Base-by-base conservation (phyloP, 2,329 filamentous ascomycete genomes). In the Cryphonectria japonica region DNA sequence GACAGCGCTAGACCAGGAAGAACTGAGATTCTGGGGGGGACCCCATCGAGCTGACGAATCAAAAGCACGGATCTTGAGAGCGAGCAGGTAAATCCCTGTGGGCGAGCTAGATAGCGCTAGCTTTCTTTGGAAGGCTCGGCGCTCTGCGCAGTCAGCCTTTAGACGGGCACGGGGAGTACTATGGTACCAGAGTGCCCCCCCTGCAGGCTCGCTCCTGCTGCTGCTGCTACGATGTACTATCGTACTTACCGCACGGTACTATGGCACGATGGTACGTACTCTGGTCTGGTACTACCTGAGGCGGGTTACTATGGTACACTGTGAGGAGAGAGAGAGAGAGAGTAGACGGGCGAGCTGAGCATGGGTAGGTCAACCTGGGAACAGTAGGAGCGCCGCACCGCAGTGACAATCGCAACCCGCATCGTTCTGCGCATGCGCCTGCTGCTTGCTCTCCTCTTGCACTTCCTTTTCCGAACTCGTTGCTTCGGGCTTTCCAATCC, bases 371-470 rank as follows among this genome's bases (percentile, higher is more conserved):
- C 41, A 67, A 50, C 66, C 66, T 46, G 66, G 66, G 66, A 37
- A 60, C 19, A 59, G 32, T 22, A 68, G 34, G 19, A 68, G 39
- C 64, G 60, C 57, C 70, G 65, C 67, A 69, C 69, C 60, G 65
- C 71, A 73, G 69, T 62, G 52, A 73, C 69, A 71, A 71, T 71
- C 69, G 64, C 72, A 69, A 74, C 72, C 73, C 68, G 66, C 66
- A 34, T 67, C 66, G 39, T 68, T 52, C 64, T 54, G 39, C 54
- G 22, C 66, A 29, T 68, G 39, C 41, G 29, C 39, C 32, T 32
- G 39, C 54, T 67, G 52, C 22, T 26, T 26, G 22, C 39, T 22
- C 52, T 22, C 26, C 41, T 39, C 59, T 62, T 60, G 67, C 54
- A 66, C 61, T 66, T 71, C 67, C 68, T 69, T 41, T 41, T 59